Base-by-base conservation (phyloP, 2,329 filamentous ascomycete genomes). In the Neonectria magnoliae region DNA sequence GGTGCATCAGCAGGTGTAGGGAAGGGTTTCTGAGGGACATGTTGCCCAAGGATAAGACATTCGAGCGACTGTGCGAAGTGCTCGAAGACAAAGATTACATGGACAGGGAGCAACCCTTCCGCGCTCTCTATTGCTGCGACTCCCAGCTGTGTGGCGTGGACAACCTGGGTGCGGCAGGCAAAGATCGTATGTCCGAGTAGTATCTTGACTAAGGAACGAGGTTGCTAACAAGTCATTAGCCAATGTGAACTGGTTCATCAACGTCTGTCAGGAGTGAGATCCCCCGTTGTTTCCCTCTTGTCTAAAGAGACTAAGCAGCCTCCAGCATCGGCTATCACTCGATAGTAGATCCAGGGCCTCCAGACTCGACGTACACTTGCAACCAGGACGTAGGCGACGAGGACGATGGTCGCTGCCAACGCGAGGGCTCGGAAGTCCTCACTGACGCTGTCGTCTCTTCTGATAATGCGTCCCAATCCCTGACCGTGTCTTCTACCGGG, bases 61-160 rank as follows among this genome's bases (percentile, higher is more conserved):
- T 80, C 65, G 54, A 64, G 9, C 61, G 68, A 10, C 72, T 74
- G 38, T 83, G 81, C 67, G 65, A 76, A 64, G 65, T 64, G 6
- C 73, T 81, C 5, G 68, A 75, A 67, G 64, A 75, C 71, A 70
- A 55, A 20, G 57, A 62, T 8, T 58, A 64, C 22, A 67, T 74
- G 33, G 70, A 73, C 55, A 70, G 71, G 27, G 71, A 76, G 45
- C 55, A 71, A 8, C 62, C 65, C n/a, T 77, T 87, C 11, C 81
- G 80, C 78, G 71, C 76, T 44, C 75, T 87, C 22, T 87, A 87
- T 71, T 84, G 84, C 73, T 87, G 85, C 73, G 84, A 87, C 71
- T 78, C 80, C 53, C 80, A 78, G 55, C 78, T 79, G 53, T 88
- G 85, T 70, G 85, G 85, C 29, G 83, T 87, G 48, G 75, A 78